Evolutionary conservation across 2,329 filamentous ascomycete species (phyloP), one percentile per base, ranked within the genome.

Genomic region (Paecilomyces sp.): DNA sequence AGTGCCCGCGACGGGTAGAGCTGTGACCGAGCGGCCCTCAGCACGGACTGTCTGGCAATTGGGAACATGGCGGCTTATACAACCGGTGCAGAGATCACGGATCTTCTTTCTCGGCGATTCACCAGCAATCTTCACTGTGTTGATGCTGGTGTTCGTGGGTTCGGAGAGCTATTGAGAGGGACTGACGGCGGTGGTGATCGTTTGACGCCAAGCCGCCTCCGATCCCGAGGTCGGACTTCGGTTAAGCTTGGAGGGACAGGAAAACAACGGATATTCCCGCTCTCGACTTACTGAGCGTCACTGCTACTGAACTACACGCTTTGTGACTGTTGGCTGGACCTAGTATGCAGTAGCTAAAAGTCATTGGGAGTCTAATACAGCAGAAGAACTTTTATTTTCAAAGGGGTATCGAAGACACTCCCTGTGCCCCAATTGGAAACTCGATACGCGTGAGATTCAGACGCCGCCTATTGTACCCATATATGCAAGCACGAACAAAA

Each of bases 11-110:
- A 68, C 56, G 72, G 62, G 58, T 75, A 74, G 61, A 83, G 74
- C 71, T 80, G 80, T 54, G 79, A 75, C 63, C 76, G 76, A 63
- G 72, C 70, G 58, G 76, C 74, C 64, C 76, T 74, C 61, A 80
- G 67, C 56, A 74, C 74, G 36, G 76, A 77, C 41, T 73, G 63
- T 65, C 74, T 67, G 57, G 73, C 72, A 55, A 75, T 68, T 24
- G 71, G 70, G 15, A 75, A 67, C 72, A 74, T 74, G 55, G 51
- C 55, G 64, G 59, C 54, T 31, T 57, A 47, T 62, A 31, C 33
- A 54, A 52, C 33, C 25, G 56, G 53, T 53, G 51, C 41, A 50
- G 8, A 30, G 30, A 50, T 41, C 5, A 53, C 22, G 12, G 51
- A 13, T 53, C n/a, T 53, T 24, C 51, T 53, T 9, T 53, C 22